These are phyloP conservation scores for Falciphora oryzae DNA, from an alignment of 2,329 filamentous ascomycete genomes.

Conservation along the genomic window DNA sequence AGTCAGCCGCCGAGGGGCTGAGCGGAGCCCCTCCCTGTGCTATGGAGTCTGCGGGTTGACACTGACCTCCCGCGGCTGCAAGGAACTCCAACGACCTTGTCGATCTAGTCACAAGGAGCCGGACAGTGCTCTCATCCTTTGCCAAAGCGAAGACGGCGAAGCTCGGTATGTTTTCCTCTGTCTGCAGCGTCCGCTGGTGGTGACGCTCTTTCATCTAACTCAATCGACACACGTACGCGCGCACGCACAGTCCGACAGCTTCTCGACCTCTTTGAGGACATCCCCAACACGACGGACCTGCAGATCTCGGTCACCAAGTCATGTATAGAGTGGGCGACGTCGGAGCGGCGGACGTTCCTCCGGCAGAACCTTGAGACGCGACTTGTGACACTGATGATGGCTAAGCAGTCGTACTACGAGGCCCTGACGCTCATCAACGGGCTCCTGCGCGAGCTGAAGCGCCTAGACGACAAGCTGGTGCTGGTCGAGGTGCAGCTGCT, in stretches of 20 bases:
- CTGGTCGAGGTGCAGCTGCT: slow-evolving; percentile 96
- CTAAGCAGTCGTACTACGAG: slow-evolving; percentile 96
- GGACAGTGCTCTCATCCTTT: slow-evolving; percentile 88
- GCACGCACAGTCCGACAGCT: slow-evolving; percentile 76
- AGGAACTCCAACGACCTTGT: slow-evolving; percentile 81
- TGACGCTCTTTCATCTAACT: background rate
- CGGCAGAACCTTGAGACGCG: slow-evolving; percentile 97
- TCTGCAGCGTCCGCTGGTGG: background rate
- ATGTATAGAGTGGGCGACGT: slow-evolving; percentile 98
- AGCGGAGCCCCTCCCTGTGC: slow-evolving; percentile 7
- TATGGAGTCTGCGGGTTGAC: slow-evolving; percentile 9
- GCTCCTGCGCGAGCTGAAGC: slow-evolving; percentile 92
- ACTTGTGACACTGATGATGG: slow-evolving; percentile 90
- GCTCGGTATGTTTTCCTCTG: slow-evolving; percentile 59
- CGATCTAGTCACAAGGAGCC: slow-evolving; percentile 82
- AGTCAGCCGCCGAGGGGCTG: slow-evolving; percentile 23
- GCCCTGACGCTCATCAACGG: slow-evolving; percentile 94
- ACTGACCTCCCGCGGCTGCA: background rate
- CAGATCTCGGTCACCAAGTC: slow-evolving; percentile 96
- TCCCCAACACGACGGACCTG: slow-evolving; percentile 89
- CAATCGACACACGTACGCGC: background rate
- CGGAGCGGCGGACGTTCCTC: slow-evolving; percentile 90
- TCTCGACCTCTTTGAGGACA: slow-evolving; percentile 88
- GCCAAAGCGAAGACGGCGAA: slow-evolving; percentile 99
- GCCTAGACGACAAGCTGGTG: slow-evolving; percentile 96